A percentile compares a stretch with the other conserved stretches of the same genome.
phyloP scores from a whole-genome alignment of 2,329 filamentous ascomycete genomes.

The Huntiella moniliformis region DNA sequence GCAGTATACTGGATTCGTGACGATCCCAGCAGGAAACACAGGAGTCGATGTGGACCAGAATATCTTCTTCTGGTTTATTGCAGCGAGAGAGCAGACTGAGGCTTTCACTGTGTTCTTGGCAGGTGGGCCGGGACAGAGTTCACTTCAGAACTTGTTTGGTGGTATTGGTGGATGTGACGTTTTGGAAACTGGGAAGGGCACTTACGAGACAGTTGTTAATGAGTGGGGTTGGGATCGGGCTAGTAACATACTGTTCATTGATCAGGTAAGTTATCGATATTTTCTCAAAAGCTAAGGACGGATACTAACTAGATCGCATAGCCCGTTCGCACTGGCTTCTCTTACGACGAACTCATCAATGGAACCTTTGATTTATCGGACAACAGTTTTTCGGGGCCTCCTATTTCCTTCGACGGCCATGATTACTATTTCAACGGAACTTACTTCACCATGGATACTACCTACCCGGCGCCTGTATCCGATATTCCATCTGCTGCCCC shows the following conservation, averaged over 20 bases:
- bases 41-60: constrained; percentile 17
- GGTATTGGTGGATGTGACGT: constrained; percentile 38
- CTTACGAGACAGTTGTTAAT: constrained; percentile 35
- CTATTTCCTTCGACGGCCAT: constrained; percentile 22
- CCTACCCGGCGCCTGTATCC: constrained; percentile 26
- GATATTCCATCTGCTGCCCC: constrained; percentile 37
- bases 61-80: constrained; percentile 33
- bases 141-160: constrained; percentile 44
- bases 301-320: neutral
- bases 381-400: constrained; percentile 17
- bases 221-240: constrained; percentile 47
- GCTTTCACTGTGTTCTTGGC: constrained; percentile 39
- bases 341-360: constrained; percentile 45
- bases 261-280: constrained; percentile 19
- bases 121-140: constrained; percentile 46
- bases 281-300: constrained; percentile 20
- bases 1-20: constrained; percentile 54
- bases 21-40: constrained; percentile 26
- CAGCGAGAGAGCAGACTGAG: constrained; percentile 20
- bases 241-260: constrained; percentile 37
- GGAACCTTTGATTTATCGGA: constrained; percentile 33
- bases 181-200: constrained; percentile 22
- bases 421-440: constrained; percentile 13
- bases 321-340: constrained; percentile 53
- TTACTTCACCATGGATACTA: neutral